Base-by-base conservation (phyloP, 179 eudicot species). In the Camellia oleifera region DNA sequence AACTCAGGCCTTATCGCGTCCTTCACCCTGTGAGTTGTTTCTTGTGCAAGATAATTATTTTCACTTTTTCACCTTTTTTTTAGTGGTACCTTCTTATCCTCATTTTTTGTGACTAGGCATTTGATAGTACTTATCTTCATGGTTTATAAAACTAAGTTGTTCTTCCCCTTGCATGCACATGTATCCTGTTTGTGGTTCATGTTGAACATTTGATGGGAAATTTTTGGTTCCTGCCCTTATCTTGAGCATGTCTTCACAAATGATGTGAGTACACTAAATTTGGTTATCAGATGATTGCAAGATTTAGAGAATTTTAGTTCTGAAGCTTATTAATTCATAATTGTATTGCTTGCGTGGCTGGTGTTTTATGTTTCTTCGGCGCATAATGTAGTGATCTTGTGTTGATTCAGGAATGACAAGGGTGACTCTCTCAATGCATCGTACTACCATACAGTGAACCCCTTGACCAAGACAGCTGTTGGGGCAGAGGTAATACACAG, bases 1-100 rank as follows among this genome's bases (percentile, higher is more conserved):
- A 85, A 86, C 77, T 84, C 87, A 5, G 96, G 92, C 85, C 91
- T 93, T 58, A 84, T 90, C 82, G 97, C 93, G 83, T 78, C 97
- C 15, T 81, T 92, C 87, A 88, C 88, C 48, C 80, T 93, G 97
- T 93, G 84, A 93, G 97, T 88, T 69, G 66, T 70, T 53, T 71
- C 12, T 17, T 69, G 23, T 48, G 48, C 71, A 46, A 48, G 67
- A 60, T 56, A n/a, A 76, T 61, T 62, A 63, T 46, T 76, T 45
- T n/a, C 56, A 10, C 3, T 18, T 77, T 23, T 5, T 23, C 15
- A 6, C 72, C 7, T 74, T 17, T 23, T 23, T 23, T 23, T 23
- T 23, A 23, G 72, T 68, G n/a, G 72, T 68, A 40, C 18, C 9
- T 60, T 23, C 26, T 23, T 15, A 60, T 3, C n/a, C 71, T 67